phyloP scores from a whole-genome alignment of 345 rosid genomes.

The Heritiera fomes region DNA sequence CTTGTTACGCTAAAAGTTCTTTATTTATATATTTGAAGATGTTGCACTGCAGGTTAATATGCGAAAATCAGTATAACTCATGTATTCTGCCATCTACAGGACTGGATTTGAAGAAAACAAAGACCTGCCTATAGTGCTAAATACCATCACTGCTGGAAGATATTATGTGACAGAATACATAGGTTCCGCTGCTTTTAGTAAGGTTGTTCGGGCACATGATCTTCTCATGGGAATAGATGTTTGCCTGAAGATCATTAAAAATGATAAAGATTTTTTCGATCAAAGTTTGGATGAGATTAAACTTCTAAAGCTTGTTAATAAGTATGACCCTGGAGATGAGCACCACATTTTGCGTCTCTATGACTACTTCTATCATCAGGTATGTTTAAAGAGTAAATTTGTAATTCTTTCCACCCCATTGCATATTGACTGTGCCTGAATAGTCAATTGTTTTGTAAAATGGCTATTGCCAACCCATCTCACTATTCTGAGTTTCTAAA shows the following conservation, averaged over 20 bases:
- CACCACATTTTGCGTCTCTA: constrained; percentile 83
- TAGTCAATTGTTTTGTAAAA: not conserved
- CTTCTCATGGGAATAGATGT: constrained; percentile 69
- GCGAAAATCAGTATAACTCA: constrained; percentile 25
- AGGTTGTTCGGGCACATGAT: constrained; percentile 90
- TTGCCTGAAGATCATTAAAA: constrained; percentile 92
- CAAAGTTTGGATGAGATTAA: constrained; percentile 98
- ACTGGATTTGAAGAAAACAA: constrained; percentile 94
- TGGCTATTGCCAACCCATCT: not conserved
- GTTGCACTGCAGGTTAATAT: constrained; percentile 19
- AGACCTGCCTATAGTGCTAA: constrained; percentile 72
- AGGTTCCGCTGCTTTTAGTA: constrained; percentile 96
- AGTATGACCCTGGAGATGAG: constrained; percentile 85
- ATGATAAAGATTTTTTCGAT: constrained; percentile 93
- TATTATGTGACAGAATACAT: constrained; percentile 70
- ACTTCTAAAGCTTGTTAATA: constrained; percentile 84
- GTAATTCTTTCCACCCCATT: not conserved
- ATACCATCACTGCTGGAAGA: constrained; percentile 79
- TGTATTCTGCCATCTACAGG: constrained; percentile 48
- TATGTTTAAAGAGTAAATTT: constrained; percentile 21
- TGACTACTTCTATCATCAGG: constrained; percentile 97
- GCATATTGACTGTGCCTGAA: constrained; percentile 21
- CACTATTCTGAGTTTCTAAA: not conserved
- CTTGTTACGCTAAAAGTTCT: constrained; percentile 5
- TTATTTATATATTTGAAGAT: constrained; percentile 19